Evolutionary conservation across 352 stramenopile species (phyloP), one percentile per base, ranked within the genome.

Genomic region (Globisporangium radiosum): DNA sequence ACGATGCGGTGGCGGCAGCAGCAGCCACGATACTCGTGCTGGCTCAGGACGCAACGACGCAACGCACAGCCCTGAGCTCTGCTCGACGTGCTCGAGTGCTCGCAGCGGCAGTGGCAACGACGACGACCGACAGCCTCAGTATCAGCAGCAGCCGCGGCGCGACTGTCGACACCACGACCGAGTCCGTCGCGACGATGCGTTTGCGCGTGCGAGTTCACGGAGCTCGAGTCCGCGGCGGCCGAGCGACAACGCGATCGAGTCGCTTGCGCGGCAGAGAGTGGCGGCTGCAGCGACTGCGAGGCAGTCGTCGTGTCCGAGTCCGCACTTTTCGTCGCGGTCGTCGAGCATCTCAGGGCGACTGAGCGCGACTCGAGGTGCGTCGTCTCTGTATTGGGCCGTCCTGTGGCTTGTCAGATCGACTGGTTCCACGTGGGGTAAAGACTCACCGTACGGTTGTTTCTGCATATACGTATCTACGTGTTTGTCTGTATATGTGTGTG

Each of bases 261-360:
- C 68, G 57, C 60, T 67, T 44, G 7, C 40, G 11, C 40, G 11
- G 50, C 38, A 59, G 25, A 25, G 25, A 2, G 25, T 25, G 25
- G 25, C 25, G 25, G 25, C 25, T 25, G 56, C 56, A 52, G 11
- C 62, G 66, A 62, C 67, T 47, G 51, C 47, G 17, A 33, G 13
- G 7, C 15, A 45, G 54, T 15, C 55, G 40, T 81, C 68, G 42
- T 81, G 69, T 44, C 62, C 79, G 60, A 85, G 76, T 51, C 76
- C 78, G 33, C 76, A 89, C 62, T 89, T 85, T 59, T 87, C 78
- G 40, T 87, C 78, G 15, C 65, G 78, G 5, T 85, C 78, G 7
- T 89, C 76, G 5, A 85, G 75, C 19, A 59, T 89, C 7, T 86
- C 75, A 2, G 75, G 66, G 3, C 73, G 66, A 3, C 67, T 87